Conservation (phyloP, 2,329 filamentous ascomycete species). For the Blastomyces gilchristii region DNA sequence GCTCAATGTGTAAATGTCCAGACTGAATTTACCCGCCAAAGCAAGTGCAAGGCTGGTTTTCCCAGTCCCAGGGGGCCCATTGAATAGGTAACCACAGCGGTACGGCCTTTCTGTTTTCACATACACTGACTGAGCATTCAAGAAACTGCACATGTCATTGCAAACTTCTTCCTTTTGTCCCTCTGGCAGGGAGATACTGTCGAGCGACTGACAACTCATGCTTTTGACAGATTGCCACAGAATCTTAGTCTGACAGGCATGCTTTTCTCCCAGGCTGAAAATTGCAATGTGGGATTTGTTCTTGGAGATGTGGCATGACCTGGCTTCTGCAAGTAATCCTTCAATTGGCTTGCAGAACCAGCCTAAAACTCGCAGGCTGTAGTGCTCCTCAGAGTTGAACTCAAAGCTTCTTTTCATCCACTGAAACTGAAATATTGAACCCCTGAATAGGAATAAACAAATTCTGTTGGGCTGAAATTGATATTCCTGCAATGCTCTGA, state of each 20-base stretch:
- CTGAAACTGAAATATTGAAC: too few species aligned
- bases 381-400: too few species aligned
- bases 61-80: not conserved
- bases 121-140: not conserved
- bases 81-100: not conserved
- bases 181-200: not conserved
- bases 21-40: not conserved
- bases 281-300: not conserved
- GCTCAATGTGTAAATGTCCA: not conserved
- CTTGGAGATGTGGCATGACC: not conserved
- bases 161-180: not conserved
- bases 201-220: not conserved
- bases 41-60: not conserved
- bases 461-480: too few species aligned
- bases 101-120: not conserved
- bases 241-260: not conserved
- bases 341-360: not conserved
- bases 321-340: not conserved
- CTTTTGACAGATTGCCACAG: conserved; percentile 21
- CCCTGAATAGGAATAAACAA: too few species aligned
- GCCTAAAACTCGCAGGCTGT: too few species aligned
- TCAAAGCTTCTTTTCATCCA: too few species aligned
- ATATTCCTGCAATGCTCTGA: too few species aligned
- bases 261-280: conserved; percentile 3
- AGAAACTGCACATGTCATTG: not conserved